Conservation (phyloP, 1,284 basidiomycete genomes). For the Microbotryum lychnidis-dioicae region DNA sequence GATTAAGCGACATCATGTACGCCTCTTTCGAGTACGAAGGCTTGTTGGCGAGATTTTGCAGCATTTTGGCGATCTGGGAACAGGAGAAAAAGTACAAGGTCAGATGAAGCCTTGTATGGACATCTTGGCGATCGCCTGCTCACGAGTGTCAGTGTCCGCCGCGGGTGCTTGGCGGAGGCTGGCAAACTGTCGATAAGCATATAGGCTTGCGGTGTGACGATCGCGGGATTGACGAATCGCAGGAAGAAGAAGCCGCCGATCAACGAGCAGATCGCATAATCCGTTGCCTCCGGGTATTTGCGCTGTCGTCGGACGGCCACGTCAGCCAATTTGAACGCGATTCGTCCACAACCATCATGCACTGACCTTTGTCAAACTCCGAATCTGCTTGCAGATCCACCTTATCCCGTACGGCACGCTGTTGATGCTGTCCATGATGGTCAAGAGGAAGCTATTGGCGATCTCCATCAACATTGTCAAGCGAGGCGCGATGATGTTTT, state of each 20-base stretch:
- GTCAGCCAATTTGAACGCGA: constrained; percentile 1
- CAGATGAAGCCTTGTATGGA: not conserved
- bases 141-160: constrained; percentile 88
- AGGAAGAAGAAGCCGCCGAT: constrained; percentile 99
- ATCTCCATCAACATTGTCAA: constrained; percentile 99
- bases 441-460: constrained; percentile 89
- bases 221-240: constrained; percentile 99
- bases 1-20: constrained; percentile 97
- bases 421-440: constrained; percentile 97
- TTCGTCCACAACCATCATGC: constrained; percentile 1
- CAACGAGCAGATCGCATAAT: constrained; percentile 94
- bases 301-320: constrained; percentile 51
- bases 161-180: constrained; percentile 73
- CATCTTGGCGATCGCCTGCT: constrained; percentile 30
- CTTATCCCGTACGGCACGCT: constrained; percentile 96
- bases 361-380: constrained; percentile 76
- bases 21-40: constrained; percentile 95
- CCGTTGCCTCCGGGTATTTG: constrained; percentile 95
- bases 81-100: not conserved
- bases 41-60: constrained; percentile 98
- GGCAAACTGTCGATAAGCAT: constrained; percentile 98
- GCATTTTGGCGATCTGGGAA: constrained; percentile 90
- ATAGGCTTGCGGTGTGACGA: constrained; percentile 98
- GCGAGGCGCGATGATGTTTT: constrained; percentile 91
- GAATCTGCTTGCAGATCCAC: constrained; percentile 99